Conservation (phyloP, 73 alveolate species). For the Paramecium pentaurelia region DNA sequence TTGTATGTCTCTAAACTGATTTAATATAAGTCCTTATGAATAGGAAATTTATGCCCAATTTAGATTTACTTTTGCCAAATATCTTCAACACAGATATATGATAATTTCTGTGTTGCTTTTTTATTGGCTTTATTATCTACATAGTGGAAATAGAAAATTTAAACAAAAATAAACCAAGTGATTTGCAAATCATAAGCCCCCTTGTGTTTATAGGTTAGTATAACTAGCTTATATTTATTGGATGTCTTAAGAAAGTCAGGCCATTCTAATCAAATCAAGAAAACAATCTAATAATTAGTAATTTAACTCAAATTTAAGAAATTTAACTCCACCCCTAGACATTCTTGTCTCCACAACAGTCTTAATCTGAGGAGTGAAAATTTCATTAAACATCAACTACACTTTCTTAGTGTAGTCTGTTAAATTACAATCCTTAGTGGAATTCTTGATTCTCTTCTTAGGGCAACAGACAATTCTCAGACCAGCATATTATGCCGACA, state of each 20-base stretch:
- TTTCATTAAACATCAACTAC: neutral
- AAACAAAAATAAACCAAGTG: slow-evolving; percentile 21
- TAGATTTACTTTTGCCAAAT: neutral
- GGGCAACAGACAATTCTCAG: slow-evolving; percentile 21
- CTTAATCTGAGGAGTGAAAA: slow-evolving; percentile 10
- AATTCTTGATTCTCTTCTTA: neutral
- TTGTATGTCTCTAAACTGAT: neutral
- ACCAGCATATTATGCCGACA: slow-evolving; percentile 37
- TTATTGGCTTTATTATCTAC: neutral
- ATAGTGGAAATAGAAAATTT: neutral
- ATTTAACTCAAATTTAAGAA: neutral
- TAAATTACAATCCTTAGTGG: neutral
- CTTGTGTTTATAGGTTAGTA: slow-evolving; percentile 34
- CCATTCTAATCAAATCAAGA: neutral
- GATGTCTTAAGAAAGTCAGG: slow-evolving; percentile 20
- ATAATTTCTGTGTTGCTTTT: neutral
- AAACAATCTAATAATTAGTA: neutral
- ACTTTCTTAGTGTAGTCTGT: slow-evolving; percentile 16
- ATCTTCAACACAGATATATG: slow-evolving; percentile 9
- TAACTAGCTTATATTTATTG: slow-evolving; percentile 14
- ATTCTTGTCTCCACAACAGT: slow-evolving; percentile 19
- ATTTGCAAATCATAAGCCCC: slow-evolving; percentile 25
- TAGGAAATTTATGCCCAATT: slow-evolving; percentile 25
- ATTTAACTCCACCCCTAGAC: slow-evolving; percentile 19
- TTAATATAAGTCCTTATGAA: neutral